Percentiles rank a stretch among this genome's conserved stretches.
Conservation (phyloP, 306 rosid genomes). For the Gynostemma pentaphyllum region DNA sequence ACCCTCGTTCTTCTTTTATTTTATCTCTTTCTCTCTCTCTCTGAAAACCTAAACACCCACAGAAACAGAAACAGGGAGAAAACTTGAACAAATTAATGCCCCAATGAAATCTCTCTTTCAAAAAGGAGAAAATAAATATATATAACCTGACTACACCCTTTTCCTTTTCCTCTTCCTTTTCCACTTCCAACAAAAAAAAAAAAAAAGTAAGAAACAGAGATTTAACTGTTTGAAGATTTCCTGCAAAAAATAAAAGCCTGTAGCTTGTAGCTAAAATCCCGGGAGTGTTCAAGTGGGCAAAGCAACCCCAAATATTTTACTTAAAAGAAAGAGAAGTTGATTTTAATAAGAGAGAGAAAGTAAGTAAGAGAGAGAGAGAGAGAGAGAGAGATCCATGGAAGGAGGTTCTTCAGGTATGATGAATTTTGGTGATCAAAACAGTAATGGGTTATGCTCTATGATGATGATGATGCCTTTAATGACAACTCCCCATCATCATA, state of each 20-base stretch:
- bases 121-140: conserved; percentile 14
- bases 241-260: conserved; percentile 59
- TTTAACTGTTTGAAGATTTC: conserved; percentile 40
- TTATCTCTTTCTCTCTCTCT: conserved; percentile 1
- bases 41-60: neutral
- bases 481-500: conserved; percentile 28
- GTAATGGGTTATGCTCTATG: conserved; percentile 51
- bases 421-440: conserved; percentile 53
- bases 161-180: conserved; percentile 15
- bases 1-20: neutral
- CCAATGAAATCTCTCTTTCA: neutral
- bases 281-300: conserved; percentile 39
- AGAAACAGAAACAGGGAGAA: neutral
- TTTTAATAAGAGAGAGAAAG: conserved; percentile 15
- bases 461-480: conserved; percentile 71
- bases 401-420: conserved; percentile 33
- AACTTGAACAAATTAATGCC: neutral
- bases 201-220: conserved; percentile 17
- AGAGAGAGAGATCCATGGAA: conserved; percentile 40
- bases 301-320: neutral
- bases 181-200: too few species aligned
- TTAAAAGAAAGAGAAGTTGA: neutral
- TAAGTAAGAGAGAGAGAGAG: neutral
- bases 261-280: conserved; percentile 69
- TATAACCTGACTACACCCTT: conserved; percentile 32